Conservation (phyloP, 202 grass and related monocot species). For the Brachypodium distachyon region DNA sequence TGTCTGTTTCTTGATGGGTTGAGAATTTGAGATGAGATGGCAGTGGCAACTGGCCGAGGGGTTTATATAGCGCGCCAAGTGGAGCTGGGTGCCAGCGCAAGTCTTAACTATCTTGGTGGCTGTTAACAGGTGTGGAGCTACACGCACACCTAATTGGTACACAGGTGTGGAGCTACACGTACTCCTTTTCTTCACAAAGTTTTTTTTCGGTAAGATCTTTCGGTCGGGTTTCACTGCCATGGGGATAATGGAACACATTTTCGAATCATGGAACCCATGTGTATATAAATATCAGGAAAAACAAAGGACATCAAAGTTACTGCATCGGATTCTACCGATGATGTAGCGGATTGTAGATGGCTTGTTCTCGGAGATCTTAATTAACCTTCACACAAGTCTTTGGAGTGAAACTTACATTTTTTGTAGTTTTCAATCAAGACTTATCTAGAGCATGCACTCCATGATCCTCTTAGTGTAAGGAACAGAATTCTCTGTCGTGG, state of each 20-base stretch:
- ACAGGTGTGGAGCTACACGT: not conserved
- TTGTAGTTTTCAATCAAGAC: not conserved
- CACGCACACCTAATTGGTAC: not conserved
- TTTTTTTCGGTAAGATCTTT: too few relatives aligned
- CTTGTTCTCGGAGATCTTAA: too few relatives aligned
- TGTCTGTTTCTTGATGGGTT: not conserved
- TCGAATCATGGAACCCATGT: too few relatives aligned
- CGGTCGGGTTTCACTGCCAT: too few relatives aligned
- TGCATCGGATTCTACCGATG: too few relatives aligned
- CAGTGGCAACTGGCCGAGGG: constrained; percentile 2
- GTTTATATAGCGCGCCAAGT: constrained; percentile 52
- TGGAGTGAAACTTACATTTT: not conserved
- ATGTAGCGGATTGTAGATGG: too few relatives aligned
- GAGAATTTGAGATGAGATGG: too few relatives aligned
- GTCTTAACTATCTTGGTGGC: constrained; percentile 20
- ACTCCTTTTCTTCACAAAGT: not conserved
- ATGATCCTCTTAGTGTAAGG: not conserved
- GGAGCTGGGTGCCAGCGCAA: constrained; percentile 8
- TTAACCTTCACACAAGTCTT: not conserved
- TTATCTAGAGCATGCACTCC: not conserved
- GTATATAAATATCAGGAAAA: too few relatives aligned
- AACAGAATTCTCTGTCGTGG: too few relatives aligned
- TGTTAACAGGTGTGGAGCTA: not conserved
- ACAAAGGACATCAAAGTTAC: too few relatives aligned
- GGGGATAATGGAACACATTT: too few relatives aligned